These are phyloP conservation scores for Apophysomyces elegans DNA, from an alignment of 371 early-diverging fungal species.

Conservation along the genomic window DNA sequence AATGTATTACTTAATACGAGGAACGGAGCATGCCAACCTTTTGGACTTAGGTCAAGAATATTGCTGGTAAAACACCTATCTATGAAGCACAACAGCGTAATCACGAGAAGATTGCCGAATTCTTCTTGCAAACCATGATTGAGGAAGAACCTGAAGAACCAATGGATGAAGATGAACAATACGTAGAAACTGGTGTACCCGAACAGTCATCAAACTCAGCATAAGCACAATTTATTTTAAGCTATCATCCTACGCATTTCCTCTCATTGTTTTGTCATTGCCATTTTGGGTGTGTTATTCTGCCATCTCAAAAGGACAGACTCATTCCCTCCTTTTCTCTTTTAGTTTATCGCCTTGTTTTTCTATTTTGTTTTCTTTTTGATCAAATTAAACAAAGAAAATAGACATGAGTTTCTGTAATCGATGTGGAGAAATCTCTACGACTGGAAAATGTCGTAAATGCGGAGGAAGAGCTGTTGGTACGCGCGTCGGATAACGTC, in stretches of 20 bases:
- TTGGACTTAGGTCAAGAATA: conserved; percentile 61
- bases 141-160: conserved; percentile 59
- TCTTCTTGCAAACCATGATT: conserved; percentile 61
- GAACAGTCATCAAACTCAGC: not conserved
- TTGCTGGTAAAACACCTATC: conserved; percentile 61
- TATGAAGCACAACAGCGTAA: conserved; percentile 69
- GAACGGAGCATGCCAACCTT: not conserved
- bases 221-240: not conserved
- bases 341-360: conserved; percentile 4
- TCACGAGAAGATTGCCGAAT: conserved; percentile 69
- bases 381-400: conserved; percentile 14
- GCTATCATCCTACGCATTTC: not conserved
- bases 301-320: conserved; percentile 12
- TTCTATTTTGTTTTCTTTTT: conserved; percentile 18
- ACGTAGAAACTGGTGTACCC: conserved; percentile 45
- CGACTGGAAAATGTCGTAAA: conserved; percentile 56
- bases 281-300: conserved; percentile 13
- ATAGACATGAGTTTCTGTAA: conserved; percentile 61
- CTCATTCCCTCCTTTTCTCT: not conserved
- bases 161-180: conserved; percentile 53
- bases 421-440: conserved; percentile 62
- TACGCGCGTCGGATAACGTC: conserved; percentile 17
- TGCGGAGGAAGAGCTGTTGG: conserved; percentile 65
- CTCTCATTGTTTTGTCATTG: conserved; percentile 11
- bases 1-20: conserved; percentile 1